Evolutionary conservation across 768 basidiomycete species (phyloP), one percentile per base, ranked within the genome.

Genomic region (Epithele typhae): DNA sequence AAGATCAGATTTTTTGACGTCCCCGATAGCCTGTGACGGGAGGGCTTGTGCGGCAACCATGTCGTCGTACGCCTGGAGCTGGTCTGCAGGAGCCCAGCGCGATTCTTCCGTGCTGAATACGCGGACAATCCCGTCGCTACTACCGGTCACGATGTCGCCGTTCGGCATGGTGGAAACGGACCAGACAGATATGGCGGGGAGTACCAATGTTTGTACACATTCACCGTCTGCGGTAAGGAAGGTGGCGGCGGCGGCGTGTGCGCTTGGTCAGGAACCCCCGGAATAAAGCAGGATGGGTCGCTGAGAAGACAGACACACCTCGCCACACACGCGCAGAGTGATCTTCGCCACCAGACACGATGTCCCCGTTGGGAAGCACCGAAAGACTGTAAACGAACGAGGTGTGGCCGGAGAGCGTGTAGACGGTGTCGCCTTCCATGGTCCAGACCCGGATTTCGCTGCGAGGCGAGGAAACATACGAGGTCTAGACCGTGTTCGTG

Each of bases 121-220:
- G 40, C 96, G 81, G 18, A 98, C 80, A 23, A 83, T 66, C 27
- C 86, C 84, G 62, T 99, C 96, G 51, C 94, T 95, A 42, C 84
- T 77, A 5, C 95, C 94, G 41, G 87, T 92, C 37, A 91, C 87
- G 55, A 99, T 88, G 63, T 98, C 95, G 25, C 88, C 84, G 51
- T 92, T 92, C 0, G 90, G 84, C 75, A 92, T 82, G 5, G 82
- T 76, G 1, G 89, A 83, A 14, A 95, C 90, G 3, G 88, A 71
- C 96, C 96, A 99, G 2, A 99, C 90, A n/a, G 95, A 97, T 46
- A 95, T 90, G 7, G 92, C 92, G 6, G 96, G 93, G 59, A 96
- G 92, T 9, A 89, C 78, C 49, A 99, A 81, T 9, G 86, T 87
- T 65, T 99, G 95, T 5, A 77, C 66, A 55, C 89, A 89, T 64